Evolutionary conservation across 1,284 basidiomycete species (phyloP), one percentile per base, ranked within the genome.

Genomic region (Apiotrichum mycotoxinovorans): DNA sequence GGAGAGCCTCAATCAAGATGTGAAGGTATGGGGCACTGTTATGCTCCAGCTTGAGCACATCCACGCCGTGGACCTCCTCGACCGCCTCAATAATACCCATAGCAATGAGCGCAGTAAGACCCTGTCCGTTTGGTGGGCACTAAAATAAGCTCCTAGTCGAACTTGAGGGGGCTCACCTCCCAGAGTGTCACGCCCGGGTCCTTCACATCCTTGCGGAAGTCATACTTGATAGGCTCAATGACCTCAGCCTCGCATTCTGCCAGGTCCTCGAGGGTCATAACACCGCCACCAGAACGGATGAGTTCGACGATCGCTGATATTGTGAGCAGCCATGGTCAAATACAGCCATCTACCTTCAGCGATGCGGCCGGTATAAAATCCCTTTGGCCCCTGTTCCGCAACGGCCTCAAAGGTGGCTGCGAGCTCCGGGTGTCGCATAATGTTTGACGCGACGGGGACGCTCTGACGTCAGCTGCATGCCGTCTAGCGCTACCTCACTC

Each of bases 111-210:
- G 94, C 91, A 1, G 90, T 91, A n/a, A 97, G 83, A 74, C 89
- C 93, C 83, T 96, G 93, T 12, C 93, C 91, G 71, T 95, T 96
- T 0, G 92, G 91, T 7, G 91, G 91, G 67, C 91, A 93, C 85
- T 91, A 46, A 1, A 8, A 18, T 62, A n/a, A 56, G 49, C 44
- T 11, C 3, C n/a, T 33, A 14, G 5, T 88, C 89, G 82, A 93
- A 89, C 0, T n/a, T 22, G 4, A 1, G 17, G 9, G 94, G 80
- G 0, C 89, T 89, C 14, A 91, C 86, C 42, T 75, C 72, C 55
- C 81, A 70, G 57, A 89, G 88, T 80, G 23, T 81, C 79, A 22
- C 80, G 83, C 43, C 55, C 25, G 50, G 60, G 44, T 57, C 65
- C 14, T 14, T 23, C 61, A 89, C 87, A n/a, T 70, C 56, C 47